Percentiles rank a stretch among this genome's conserved stretches.
Evolutionary conservation across 2,329 filamentous ascomycete genomes (phyloP).

Genomic region (Rhinocladiella similis): DNA sequence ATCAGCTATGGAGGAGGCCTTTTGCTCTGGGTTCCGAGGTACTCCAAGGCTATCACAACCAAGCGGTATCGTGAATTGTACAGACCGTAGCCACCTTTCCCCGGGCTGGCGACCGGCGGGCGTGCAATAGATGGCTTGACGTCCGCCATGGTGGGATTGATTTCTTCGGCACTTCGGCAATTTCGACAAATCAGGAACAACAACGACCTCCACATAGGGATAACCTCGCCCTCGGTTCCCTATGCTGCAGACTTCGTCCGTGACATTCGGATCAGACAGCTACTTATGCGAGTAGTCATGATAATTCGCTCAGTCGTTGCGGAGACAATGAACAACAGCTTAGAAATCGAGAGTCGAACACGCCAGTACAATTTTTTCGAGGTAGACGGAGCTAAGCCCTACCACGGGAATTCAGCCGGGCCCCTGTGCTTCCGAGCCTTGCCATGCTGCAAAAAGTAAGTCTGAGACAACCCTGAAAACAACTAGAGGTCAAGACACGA

Average conservation of each 20-base stretch:
- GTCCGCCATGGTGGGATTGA: too few species aligned
- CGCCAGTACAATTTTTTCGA: not conserved
- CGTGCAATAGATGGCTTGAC: too few species aligned
- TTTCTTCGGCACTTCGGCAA: not conserved
- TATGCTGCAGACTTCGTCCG: not conserved
- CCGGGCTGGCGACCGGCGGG: not conserved
- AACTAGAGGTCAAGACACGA: not conserved
- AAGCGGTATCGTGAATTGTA: too few species aligned
- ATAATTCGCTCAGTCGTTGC: too few species aligned
- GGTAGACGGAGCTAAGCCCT: too few species aligned
- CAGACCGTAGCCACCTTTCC: too few species aligned
- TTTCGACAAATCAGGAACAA: not conserved
- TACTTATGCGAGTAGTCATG: too few species aligned
- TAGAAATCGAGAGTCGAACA: not conserved
- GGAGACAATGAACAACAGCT: not conserved
- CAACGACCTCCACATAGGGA: not conserved
- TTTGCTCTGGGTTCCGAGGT: too few species aligned
- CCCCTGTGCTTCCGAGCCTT: not conserved
- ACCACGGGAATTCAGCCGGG: too few species aligned
- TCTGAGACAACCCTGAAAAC: not conserved
- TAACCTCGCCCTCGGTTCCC: not conserved
- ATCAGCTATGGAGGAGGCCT: too few species aligned
- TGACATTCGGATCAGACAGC: not conserved
- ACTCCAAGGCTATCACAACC: too few species aligned
- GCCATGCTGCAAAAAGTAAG: not conserved